phyloP scores from a whole-genome alignment of 768 basidiomycete genomes.

The Mycena olivaceomarginata region DNA sequence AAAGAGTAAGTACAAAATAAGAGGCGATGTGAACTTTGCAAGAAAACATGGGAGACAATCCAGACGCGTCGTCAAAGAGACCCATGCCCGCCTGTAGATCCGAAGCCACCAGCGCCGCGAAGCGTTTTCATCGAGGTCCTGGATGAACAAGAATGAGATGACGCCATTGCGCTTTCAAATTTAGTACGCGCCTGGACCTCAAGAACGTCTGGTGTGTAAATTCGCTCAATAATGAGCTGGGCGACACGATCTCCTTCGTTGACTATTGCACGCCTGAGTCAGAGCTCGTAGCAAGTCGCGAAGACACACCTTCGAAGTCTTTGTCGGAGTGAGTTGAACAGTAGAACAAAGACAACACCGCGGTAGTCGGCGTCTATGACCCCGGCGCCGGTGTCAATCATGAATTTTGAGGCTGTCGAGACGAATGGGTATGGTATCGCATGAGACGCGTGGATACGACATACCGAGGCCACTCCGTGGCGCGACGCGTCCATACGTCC shows the following conservation, averaged over 20 bases:
- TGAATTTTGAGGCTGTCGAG: constrained; percentile 91
- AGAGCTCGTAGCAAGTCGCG: not conserved
- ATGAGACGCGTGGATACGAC: constrained; percentile 46
- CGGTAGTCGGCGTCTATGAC: constrained; percentile 98
- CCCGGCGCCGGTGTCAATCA: constrained; percentile 98
- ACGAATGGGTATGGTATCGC: constrained; percentile 4
- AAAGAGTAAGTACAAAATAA: constrained; percentile 8
- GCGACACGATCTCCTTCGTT: constrained; percentile 96
- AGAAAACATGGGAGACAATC: constrained; percentile 27
- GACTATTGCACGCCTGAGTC: constrained; percentile 67
- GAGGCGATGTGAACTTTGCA: constrained; percentile 1
- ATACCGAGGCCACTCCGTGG: constrained; percentile 96
- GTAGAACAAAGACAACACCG: constrained; percentile 91
- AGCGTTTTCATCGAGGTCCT: constrained; percentile 91
- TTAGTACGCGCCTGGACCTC: constrained; percentile 85
- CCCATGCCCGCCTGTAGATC: constrained; percentile 93
- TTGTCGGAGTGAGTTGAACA: constrained; percentile 95
- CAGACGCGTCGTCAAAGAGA: constrained; percentile 55
- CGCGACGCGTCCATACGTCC: constrained; percentile 97
- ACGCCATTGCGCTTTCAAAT: constrained; percentile 16
- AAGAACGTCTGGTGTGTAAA: constrained; percentile 88
- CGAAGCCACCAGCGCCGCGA: constrained; percentile 92
- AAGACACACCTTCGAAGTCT: constrained; percentile 85
- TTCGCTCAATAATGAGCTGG: constrained; percentile 94
- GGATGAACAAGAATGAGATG: constrained; percentile 20